Percentiles rank a stretch among this genome's conserved stretches.
Conservation (phyloP, 1,284 basidiomycete genomes). For the Fistulina hepatica region DNA sequence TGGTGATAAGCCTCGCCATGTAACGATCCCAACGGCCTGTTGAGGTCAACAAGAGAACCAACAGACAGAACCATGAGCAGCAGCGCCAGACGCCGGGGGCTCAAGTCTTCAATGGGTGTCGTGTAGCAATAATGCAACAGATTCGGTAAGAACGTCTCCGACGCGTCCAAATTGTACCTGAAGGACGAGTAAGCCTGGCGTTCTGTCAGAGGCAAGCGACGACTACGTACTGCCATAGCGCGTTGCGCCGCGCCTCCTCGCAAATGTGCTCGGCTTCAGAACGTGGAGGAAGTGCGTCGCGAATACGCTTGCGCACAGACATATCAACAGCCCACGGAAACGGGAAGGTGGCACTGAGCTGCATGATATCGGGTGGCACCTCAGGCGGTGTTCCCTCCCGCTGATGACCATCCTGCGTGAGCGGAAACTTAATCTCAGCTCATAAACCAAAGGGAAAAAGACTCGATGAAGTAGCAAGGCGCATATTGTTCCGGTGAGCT, state of each 20-base stretch:
- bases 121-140: slow-evolving; percentile 55
- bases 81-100: slow-evolving; percentile 50
- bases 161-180: slow-evolving; percentile 57
- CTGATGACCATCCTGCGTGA: no score
- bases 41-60: slow-evolving; percentile 53
- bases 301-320: slow-evolving; percentile 46
- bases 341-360: slow-evolving; percentile 51
- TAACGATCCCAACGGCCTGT: slow-evolving; percentile 37
- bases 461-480: no score
- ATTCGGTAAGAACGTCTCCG: slow-evolving; percentile 54
- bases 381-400: no score
- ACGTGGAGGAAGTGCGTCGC: slow-evolving; percentile 44
- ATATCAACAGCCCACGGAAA: slow-evolving; percentile 49
- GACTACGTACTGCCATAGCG: slow-evolving; percentile 55
- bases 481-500: no score
- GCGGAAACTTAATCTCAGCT: no score
- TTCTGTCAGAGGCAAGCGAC: slow-evolving; percentile 9
- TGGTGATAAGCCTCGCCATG: slow-evolving; percentile 54
- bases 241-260: slow-evolving; percentile 48
- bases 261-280: slow-evolving; percentile 46
- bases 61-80: slow-evolving; percentile 60
- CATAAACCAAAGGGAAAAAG: no score
- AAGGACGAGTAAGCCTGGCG: slow-evolving; percentile 12
- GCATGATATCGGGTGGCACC: slow-evolving; percentile 43
- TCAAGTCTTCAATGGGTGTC: slow-evolving; percentile 40